Evolutionary conservation across 345 rosid genomes (phyloP).

Genomic region (Rhodomyrtus tomentosa): DNA sequence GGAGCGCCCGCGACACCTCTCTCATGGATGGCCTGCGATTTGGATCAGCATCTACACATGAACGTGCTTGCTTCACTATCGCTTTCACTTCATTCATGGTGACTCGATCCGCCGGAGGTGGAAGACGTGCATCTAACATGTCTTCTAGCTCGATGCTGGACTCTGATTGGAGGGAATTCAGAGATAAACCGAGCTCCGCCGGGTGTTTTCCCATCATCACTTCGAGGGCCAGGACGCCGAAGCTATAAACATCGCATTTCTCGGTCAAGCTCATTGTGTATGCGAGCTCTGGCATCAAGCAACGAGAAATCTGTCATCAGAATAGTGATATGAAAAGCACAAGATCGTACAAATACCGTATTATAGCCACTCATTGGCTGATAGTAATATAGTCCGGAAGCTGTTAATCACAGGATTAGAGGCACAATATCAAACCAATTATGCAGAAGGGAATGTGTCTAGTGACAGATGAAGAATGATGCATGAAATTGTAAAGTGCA

Average conservation of each 20-base stretch:
- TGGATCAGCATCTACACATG: neutral
- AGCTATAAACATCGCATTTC: conserved; percentile 2
- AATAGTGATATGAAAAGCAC: neutral
- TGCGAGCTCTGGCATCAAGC: neutral
- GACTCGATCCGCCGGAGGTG: neutral
- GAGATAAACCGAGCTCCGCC: neutral
- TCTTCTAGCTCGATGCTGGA: neutral
- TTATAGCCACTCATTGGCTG: neutral
- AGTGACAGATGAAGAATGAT: neutral
- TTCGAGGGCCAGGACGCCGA: neutral
- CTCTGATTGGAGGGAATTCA: neutral
- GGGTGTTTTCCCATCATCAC: neutral
- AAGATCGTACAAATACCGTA: neutral
- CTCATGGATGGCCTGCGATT: neutral
- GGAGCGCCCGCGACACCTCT: neutral
- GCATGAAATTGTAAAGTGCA: neutral
- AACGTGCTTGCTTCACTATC: neutral
- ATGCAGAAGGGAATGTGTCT: neutral
- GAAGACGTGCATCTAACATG: neutral
- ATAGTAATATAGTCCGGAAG: neutral
- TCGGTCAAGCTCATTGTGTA: neutral
- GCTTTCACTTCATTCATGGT: neutral
- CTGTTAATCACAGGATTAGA: neutral
- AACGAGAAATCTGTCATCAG: neutral
- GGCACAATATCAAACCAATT: neutral